Percentiles rank a stretch among this genome's conserved stretches.
Conservation (phyloP, 202 grass and related monocot genomes). For the Setaria viridis region DNA sequence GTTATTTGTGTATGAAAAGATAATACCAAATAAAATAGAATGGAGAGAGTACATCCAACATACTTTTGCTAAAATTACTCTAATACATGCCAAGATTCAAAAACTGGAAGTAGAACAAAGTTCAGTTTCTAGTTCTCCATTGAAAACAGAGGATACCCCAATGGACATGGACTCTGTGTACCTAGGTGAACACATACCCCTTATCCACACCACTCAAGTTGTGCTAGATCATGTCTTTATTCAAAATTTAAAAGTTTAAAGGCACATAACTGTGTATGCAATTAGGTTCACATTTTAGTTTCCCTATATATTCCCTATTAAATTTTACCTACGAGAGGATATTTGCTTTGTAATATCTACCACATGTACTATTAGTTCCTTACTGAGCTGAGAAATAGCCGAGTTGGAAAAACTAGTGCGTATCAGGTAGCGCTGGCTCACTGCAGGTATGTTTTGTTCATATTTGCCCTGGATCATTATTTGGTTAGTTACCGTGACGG, state of each 20-base stretch:
- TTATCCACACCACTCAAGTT: not conserved
- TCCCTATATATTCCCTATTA: not conserved
- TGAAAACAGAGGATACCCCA: not conserved
- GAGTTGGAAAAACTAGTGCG: not conserved
- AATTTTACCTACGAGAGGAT: not conserved
- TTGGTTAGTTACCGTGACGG: not conserved
- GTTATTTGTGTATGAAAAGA: not conserved
- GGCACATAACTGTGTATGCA: not conserved
- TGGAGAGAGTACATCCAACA: not conserved
- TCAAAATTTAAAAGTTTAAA: not conserved
- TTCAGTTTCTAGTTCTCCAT: not conserved
- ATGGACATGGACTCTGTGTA: not conserved
- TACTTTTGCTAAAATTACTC: slow-evolving; percentile 1
- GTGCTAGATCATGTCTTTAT: not conserved
- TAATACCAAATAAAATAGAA: slow-evolving; percentile 1
- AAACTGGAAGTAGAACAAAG: not conserved
- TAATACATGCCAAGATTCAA: not conserved
- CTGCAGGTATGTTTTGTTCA: not conserved
- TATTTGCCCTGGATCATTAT: slow-evolving; percentile 1
- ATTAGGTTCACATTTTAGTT: not conserved
- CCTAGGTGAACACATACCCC: not conserved
- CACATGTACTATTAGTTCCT: not conserved
- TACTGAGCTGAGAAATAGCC: not conserved
- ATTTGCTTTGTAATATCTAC: not conserved
- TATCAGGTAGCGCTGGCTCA: not conserved